Base-by-base conservation (phyloP, 164 flowering plant species). In the Tinospora cordifolia region DNA sequence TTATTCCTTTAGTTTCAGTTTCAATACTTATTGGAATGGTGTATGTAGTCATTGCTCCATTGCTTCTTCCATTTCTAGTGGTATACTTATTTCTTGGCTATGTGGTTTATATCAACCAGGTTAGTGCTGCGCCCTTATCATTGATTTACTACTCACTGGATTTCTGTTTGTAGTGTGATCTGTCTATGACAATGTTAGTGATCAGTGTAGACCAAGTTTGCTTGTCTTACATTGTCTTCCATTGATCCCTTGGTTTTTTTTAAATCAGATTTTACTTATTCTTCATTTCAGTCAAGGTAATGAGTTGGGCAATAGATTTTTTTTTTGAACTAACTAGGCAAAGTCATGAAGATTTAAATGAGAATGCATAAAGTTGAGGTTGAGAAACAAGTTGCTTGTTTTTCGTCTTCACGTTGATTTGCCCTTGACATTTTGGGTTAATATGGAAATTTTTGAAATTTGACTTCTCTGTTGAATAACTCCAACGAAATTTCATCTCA, bases 31-130 rank as follows among this genome's bases (percentile, higher is more conserved):
- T 93, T 73, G 97, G 98, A 57, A 85, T 84, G 87, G 87, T 89
- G 8, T 89, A 93, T 74, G 90, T 90, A 24, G 85, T 90, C 47
- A 80, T 90, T 19, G 82, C 95, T 8, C 96, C 98, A 12, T 79
- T 93, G 83, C 79, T 93, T 64, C 91, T 88, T 58, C 98, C 98
- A 14, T 86, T 93, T 82, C 89, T 93, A 58, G 76, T 93, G 59
- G 90, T 84, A 63, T 90, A 90, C 80, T 87, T 88, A 79, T 77
- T 80, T 57, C 82, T 90, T 10, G 98, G 98, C 74, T 89, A 90
- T 62, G 81, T 77, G 67, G 96, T 92, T 47, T 88, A 79, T 65
- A 73, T 90, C 67, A 89, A 89, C 76, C 98, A 92, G 98, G 98
- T 90, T 63, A 22, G 98, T 89, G 63, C 19, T 51, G 59, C n/a